Base-by-base conservation (phyloP, 352 stramenopile species). In the Phytopythium oedochilum region DNA sequence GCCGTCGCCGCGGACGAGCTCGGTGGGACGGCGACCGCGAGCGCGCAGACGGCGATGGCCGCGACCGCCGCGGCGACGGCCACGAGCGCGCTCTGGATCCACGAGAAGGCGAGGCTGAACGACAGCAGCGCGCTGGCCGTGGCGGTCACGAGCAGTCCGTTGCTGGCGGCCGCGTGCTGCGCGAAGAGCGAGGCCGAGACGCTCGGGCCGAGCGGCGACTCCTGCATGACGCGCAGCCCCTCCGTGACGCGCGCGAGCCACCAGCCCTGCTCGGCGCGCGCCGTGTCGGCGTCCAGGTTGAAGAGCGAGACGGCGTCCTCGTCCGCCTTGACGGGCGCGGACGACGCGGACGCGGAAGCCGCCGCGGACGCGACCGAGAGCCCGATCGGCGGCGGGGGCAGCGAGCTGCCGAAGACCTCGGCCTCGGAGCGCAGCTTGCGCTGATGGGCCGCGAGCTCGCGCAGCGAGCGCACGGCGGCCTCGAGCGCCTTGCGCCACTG, bases 41-140 rank as follows among this genome's bases (percentile, higher is more conserved):
- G 53, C n/a, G 70, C 86, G 48, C 81, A 93, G 38, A 92, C 82
- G 0, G 57, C 78, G 35, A 94, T 69, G 1, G 85, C 79, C 10
- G 67, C 71, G 1, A 75, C 55, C n/a, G 85, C 85, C 12, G 73
- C 89, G 31, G 74, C 39, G 55, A 93, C 91, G 61, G 79, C 88
- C 23, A 92, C 35, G 26, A 94, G 69, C 83, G 90, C 89, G 48
- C 92, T 92, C 65, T 68, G 68, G 23, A 88, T 68, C 57, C 90
- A 91, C 49, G 85, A 94, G 59, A 89, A 92, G 76, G 90, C 89
- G 70, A 85, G 89, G 59, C 81, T 92, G 59, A 94, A 94, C 53
- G 79, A 81, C 17, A 94, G 64, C 25, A 86, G 65, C 1, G 85
- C 83, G 38, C 78, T 82, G 39, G 89, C 55, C 12, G 73, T 28